phyloP scores from a whole-genome alignment of 2,329 filamentous ascomycete species.

The Rutstroemia sp. region DNA sequence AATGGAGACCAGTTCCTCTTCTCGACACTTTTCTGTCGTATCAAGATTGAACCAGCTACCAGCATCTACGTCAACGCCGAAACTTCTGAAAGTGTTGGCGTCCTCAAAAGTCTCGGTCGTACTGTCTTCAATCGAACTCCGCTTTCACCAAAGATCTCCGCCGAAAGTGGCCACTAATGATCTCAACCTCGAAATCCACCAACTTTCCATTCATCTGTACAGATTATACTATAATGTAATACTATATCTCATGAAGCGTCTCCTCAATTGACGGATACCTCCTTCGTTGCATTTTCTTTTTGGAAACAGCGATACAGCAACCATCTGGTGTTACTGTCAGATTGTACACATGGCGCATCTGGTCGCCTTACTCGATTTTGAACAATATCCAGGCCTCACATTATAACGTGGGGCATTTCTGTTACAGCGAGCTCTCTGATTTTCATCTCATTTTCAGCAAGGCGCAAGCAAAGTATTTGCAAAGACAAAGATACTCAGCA shows the following conservation, averaged over 20 bases:
- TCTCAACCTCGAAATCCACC: neutral
- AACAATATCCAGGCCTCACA: neutral
- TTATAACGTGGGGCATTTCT: neutral
- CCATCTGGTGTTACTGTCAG: constrained; percentile 9
- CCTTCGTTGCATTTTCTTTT: neutral
- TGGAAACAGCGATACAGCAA: constrained; percentile 2
- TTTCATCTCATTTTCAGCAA: neutral
- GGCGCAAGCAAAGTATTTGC: neutral
- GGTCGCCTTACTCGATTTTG: neutral
- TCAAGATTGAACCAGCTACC: constrained; percentile 57
- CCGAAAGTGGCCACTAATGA: constrained; percentile 15
- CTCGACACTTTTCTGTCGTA: constrained; percentile 86
- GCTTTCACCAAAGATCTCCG: constrained; percentile 23
- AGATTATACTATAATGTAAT: constrained; percentile 9
- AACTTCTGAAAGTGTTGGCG: constrained; percentile 39
- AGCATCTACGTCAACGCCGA: constrained; percentile 48
- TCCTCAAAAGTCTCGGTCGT: constrained; percentile 48
- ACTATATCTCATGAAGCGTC: constrained; percentile 7
- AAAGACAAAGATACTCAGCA: neutral
- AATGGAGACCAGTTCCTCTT: constrained; percentile 92
- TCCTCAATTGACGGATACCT: neutral
- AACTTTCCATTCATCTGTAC: constrained; percentile 17
- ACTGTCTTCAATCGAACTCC: constrained; percentile 48
- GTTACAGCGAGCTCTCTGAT: neutral
- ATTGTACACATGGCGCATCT: constrained; percentile 7